phyloP scores from a whole-genome alignment of 1,284 basidiomycete species.

The Ustilago xerochloae region DNA sequence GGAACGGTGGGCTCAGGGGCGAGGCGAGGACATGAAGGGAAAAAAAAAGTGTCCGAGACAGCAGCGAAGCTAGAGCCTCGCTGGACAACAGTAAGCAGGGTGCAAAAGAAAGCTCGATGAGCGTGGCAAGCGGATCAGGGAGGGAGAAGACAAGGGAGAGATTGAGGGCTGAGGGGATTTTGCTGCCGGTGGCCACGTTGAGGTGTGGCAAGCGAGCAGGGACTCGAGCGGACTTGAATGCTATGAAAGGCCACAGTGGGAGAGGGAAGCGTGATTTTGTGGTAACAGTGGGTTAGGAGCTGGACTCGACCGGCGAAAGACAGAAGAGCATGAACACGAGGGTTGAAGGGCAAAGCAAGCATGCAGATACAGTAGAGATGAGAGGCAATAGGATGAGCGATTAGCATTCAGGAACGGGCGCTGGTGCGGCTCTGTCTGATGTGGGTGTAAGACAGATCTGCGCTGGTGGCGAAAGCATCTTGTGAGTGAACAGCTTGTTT shows the following conservation, averaged over 20 bases:
- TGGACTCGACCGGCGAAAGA: background rate
- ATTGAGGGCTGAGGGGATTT: slow-evolving; percentile 42
- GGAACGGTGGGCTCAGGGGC: background rate
- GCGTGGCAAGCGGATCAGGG: background rate
- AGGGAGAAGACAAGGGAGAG: background rate
- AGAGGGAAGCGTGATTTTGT: background rate
- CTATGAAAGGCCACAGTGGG: background rate
- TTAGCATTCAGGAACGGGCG: slow-evolving; percentile 7
- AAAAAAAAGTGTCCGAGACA: background rate
- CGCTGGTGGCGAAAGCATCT: background rate
- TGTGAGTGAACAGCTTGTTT: background rate
- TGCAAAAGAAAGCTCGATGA: slow-evolving; percentile 2
- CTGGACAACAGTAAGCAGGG: background rate
- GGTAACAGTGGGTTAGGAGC: background rate
- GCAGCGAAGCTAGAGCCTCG: background rate
- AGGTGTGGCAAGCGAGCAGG: background rate
- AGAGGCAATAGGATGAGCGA: background rate
- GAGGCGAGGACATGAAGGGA: too few relatives aligned
- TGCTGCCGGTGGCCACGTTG: slow-evolving; percentile 28
- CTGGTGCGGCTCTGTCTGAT: background rate
- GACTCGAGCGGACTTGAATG: background rate
- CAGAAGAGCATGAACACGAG: background rate
- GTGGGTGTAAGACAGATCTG: background rate
- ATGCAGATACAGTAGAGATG: background rate
- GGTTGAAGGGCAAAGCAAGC: slow-evolving; percentile 7